A percentile compares a stretch with the other conserved stretches of the same genome.
Evolutionary conservation across 2,329 filamentous ascomycete species (phyloP).

Genomic region (Colletotrichum horii): DNA sequence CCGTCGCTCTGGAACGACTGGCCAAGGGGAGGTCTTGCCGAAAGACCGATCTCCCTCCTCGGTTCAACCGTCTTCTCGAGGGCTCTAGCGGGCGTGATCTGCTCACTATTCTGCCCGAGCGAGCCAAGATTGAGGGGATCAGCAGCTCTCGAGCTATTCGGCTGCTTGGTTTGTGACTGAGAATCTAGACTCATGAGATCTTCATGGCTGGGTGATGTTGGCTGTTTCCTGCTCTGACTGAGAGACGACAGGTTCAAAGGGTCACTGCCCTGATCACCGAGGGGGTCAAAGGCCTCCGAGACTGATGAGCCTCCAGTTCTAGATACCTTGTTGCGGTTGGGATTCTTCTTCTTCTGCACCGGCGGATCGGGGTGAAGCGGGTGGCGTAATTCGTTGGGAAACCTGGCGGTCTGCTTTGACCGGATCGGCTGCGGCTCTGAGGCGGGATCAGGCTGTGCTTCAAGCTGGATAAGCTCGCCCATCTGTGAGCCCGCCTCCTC

Average conservation of each 20-base stretch:
- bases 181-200: neutral
- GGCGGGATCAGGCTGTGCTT: conserved; percentile 30
- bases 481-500: conserved; percentile 31
- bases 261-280: neutral
- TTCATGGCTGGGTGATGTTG: neutral
- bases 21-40: neutral
- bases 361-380: conserved; percentile 13
- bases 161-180: neutral
- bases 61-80: neutral
- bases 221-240: neutral
- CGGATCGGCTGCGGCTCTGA: conserved; percentile 21
- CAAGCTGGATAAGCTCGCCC: conserved; percentile 48
- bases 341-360: neutral
- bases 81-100: neutral
- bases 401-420: conserved; percentile 16
- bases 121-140: neutral
- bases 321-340: conserved; percentile 2
- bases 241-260: neutral
- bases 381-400: conserved; percentile 15
- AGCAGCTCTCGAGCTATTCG: neutral
- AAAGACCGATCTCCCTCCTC: neutral
- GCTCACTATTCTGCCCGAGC: neutral
- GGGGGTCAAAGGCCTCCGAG: neutral
- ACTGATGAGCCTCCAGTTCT: neutral
- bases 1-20: conserved; percentile 12